These are phyloP conservation scores for Aphanomyces euteiches DNA, from an alignment of 352 stramenopile genomes.

Conservation along the genomic window DNA sequence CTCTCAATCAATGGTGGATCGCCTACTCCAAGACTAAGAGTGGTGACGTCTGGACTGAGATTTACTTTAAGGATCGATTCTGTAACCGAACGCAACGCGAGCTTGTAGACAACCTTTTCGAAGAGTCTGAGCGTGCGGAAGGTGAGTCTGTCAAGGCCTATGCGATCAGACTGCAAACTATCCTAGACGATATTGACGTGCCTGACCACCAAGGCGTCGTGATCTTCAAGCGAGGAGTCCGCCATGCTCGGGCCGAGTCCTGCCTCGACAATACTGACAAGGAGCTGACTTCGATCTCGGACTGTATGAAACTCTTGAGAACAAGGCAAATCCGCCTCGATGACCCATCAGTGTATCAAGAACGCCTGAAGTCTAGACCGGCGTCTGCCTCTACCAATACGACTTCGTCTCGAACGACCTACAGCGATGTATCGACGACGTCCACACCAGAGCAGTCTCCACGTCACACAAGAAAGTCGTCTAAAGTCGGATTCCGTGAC, in stretches of 20 bases:
- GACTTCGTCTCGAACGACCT: too few species aligned
- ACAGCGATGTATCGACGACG: too few species aligned
- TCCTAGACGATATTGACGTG: not conserved
- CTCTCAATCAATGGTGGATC: not conserved
- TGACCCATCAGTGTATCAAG: not conserved
- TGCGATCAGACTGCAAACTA: not conserved
- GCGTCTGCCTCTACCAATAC: too few species aligned
- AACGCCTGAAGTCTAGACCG: too few species aligned
- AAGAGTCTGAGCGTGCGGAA: not conserved
- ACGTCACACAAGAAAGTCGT: too few species aligned
- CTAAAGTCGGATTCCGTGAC: too few species aligned
- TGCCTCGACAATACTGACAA: slow-evolving; percentile 6
- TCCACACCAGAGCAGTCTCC: too few species aligned
- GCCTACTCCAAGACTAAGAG: slow-evolving; percentile 8
- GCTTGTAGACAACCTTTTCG: not conserved
- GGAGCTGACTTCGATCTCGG: not conserved
- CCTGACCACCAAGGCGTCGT: not conserved
- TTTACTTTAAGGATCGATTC: slow-evolving; percentile 12
- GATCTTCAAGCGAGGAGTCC: not conserved
- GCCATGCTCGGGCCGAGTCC: not conserved
- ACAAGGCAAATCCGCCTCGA: not conserved
- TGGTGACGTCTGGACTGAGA: slow-evolving; percentile 1
- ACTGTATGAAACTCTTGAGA: slow-evolving; percentile 1
- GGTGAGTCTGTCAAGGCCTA: not conserved
- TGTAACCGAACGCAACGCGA: not conserved